Percentiles rank a stretch among this genome's conserved stretches.
Conservation (phyloP, 345 rosid genomes). For the Triadica sebifera region DNA sequence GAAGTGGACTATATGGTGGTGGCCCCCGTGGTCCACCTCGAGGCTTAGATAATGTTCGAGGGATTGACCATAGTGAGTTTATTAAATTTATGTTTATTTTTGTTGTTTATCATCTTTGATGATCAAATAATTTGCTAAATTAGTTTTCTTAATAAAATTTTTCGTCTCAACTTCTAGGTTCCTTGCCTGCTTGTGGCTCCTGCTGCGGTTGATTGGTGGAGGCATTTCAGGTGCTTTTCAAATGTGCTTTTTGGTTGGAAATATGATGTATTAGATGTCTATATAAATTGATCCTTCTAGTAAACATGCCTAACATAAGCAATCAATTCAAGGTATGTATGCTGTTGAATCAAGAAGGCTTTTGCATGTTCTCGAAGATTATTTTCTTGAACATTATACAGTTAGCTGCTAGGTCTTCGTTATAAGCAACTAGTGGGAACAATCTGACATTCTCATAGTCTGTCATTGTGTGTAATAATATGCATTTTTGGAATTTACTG, state of each 20-base stretch:
- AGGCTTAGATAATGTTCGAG: conserved; percentile 73
- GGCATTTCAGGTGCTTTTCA: neutral
- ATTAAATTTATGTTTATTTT: neutral
- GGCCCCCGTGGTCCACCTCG: conserved; percentile 78
- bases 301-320: neutral
- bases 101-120: neutral
- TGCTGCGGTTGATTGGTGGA: conserved; percentile 47
- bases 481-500: neutral
- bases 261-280: neutral
- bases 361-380: neutral
- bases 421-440: neutral
- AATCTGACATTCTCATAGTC: neutral
- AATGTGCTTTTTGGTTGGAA: neutral
- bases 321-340: neutral
- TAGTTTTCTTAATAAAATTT: neutral
- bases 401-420: neutral
- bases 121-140: no score
- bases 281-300: neutral
- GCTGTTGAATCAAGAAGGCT: neutral
- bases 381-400: neutral
- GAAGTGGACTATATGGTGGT: conserved; percentile 61
- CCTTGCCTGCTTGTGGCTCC: conserved; percentile 79
- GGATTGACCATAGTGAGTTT: conserved; percentile 64
- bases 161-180: conserved; percentile 36
- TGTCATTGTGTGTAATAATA: neutral